These are phyloP conservation scores for Penicillium mononematosum DNA, from an alignment of 495 filamentous ascomycete species.

Conservation along the genomic window DNA sequence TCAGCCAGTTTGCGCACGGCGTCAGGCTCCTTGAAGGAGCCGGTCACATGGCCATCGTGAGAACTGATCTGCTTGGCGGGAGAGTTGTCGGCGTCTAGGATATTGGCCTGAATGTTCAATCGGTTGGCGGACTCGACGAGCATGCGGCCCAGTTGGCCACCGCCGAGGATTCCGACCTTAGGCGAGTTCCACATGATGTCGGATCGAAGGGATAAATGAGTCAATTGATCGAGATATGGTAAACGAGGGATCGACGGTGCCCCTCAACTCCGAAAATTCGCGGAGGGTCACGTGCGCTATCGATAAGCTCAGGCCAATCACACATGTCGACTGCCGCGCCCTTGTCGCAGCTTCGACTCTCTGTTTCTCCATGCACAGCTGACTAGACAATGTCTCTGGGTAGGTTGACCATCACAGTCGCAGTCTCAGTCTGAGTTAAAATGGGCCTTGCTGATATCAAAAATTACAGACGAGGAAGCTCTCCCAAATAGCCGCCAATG, in stretches of 20 bases:
- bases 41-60: slow-evolving; percentile 69
- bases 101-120: slow-evolving; percentile 73
- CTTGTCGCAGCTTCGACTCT: slow-evolving; percentile 19
- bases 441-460: slow-evolving; percentile 5
- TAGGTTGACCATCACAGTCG: slow-evolving; percentile 19
- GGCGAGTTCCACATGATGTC: slow-evolving; percentile 48
- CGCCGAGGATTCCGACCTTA: slow-evolving; percentile 66
- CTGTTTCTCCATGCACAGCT: slow-evolving; percentile 17
- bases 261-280: slow-evolving; percentile 38
- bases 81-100: slow-evolving; percentile 75
- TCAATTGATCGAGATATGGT: slow-evolving; percentile 10
- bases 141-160: slow-evolving; percentile 92
- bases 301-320: slow-evolving; percentile 33
- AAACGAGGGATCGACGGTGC: slow-evolving; percentile 25
- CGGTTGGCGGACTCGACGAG: slow-evolving; percentile 87
- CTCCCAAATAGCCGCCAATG: slow-evolving; percentile 60
- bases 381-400: slow-evolving; percentile 40
- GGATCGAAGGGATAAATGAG: slow-evolving; percentile 10
- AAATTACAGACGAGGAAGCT: slow-evolving; percentile 56
- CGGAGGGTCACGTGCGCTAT: slow-evolving; percentile 32
- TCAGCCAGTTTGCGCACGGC: slow-evolving; percentile 75
- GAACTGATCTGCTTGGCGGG: slow-evolving; percentile 91
- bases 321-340: slow-evolving; percentile 1
- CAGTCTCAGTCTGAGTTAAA: neutral
- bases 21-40: slow-evolving; percentile 78